Evolutionary conservation across 768 basidiomycete genomes (phyloP), one percentile per base, ranked within the genome.

Genomic region (Kwoniella europaea): DNA sequence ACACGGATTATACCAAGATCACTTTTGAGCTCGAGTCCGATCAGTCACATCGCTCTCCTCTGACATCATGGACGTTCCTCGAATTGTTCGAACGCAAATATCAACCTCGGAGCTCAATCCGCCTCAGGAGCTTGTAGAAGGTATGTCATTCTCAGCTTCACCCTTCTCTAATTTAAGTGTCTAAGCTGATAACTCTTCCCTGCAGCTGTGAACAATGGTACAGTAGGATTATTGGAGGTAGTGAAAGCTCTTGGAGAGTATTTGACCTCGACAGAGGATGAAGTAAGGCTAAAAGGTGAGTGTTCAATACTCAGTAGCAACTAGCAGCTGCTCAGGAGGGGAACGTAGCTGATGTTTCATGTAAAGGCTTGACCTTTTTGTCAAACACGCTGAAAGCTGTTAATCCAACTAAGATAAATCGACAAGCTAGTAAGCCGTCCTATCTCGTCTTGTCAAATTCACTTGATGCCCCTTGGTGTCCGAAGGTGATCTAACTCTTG

Each of bases 171-270:
- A 7, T 35, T 7, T 35, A 35, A 35, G 6, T 35, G 35, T 35
- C 13, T 15, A 10, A 46, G 41, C 60, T 65, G 13, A 24, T 16
- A n/a, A 22, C 18, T 13, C 58, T 13, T 27, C 54, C 53, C 43
- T 53, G 10, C 24, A 90, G 89, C 85, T 60, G 84, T 90, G 65
- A 87, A 88, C 15, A 85, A 85, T 70, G 89, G 89, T 20, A 82
- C 86, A 22, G 83, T 88, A 10, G 87, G 89, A 20, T 85, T 97
- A 15, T 85, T 94, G 4, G 88, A 90, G 71, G 85, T 98, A 22
- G 92, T 98, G 44, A 94, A 92, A 79, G 89, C 90, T 27, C 87
- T 97, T 0, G 93, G 93, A 53, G 91, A 92, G 74, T 94, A 91
- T 78, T 86, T 99, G 15, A 95, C 92, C 0, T 90, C 92, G 1